Conservation (phyloP, 2,329 filamentous ascomycete species). For the Triangularia setosa region DNA sequence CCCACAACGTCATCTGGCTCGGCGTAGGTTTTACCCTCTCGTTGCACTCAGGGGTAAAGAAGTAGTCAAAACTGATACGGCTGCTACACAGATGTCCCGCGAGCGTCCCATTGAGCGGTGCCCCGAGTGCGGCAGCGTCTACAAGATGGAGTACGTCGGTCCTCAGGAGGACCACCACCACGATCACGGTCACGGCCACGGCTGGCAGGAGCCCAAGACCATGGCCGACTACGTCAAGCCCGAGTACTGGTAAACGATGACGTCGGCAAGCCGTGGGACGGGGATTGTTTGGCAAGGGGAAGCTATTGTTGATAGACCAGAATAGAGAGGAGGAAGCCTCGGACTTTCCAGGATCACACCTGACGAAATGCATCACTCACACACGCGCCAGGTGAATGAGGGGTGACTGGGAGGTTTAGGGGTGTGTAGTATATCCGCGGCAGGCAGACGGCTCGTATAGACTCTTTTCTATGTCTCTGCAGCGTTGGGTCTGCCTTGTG, state of each 20-base stretch:
- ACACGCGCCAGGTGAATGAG: background rate
- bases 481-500: background rate
- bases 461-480: slow-evolving; percentile 19
- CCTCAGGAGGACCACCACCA: slow-evolving; percentile 60
- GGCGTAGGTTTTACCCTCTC: slow-evolving; percentile 57
- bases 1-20: slow-evolving; percentile 86
- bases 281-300: background rate
- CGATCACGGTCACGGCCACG: slow-evolving; percentile 55
- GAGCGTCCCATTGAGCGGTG: slow-evolving; percentile 92
- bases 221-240: slow-evolving; percentile 95
- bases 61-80: slow-evolving; percentile 9
- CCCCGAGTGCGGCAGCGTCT: slow-evolving; percentile 91
- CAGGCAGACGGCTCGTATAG: slow-evolving; percentile 25
- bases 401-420: background rate
- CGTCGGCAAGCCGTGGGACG: background rate
- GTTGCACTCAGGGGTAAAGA: slow-evolving; percentile 7
- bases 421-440: slow-evolving; percentile 24
- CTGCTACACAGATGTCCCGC: slow-evolving; percentile 63
- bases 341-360: slow-evolving; percentile 1
- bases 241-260: slow-evolving; percentile 72
- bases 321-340: background rate
- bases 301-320: slow-evolving; percentile 1
- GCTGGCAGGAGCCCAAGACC: slow-evolving; percentile 84
- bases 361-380: background rate
- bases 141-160: slow-evolving; percentile 97